Conservation (phyloP, 441 rosid genomes). For the Gossypium lobatum region DNA sequence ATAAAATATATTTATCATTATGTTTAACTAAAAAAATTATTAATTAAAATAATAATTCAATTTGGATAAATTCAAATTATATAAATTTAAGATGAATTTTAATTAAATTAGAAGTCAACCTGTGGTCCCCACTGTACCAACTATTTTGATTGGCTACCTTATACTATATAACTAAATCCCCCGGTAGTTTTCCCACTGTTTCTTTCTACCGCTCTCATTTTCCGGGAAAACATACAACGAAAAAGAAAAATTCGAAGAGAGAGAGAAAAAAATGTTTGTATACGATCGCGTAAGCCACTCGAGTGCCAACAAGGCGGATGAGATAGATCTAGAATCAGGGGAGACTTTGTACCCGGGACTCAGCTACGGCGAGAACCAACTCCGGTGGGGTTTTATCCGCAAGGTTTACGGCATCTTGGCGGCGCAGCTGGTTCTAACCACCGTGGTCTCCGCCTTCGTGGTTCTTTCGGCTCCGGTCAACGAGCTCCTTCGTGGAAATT, state of each 20-base stretch:
- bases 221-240: not conserved
- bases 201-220: not conserved
- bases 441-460: slow-evolving; percentile 62
- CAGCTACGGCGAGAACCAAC: slow-evolving; percentile 73
- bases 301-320: slow-evolving; percentile 33
- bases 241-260: not conserved
- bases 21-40: too few species aligned
- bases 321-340: slow-evolving; percentile 68
- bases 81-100: too few species aligned
- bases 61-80: too few species aligned
- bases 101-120: not conserved
- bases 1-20: too few species aligned
- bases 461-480: slow-evolving; percentile 67
- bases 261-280: slow-evolving; percentile 35
- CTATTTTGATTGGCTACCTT: not conserved
- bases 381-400: slow-evolving; percentile 90
- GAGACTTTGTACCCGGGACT: slow-evolving; percentile 73
- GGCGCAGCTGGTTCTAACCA: slow-evolving; percentile 76
- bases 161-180: not conserved
- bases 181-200: not conserved
- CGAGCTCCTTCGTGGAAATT: slow-evolving; percentile 56
- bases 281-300: slow-evolving; percentile 44
- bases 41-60: too few species aligned
- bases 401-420: slow-evolving; percentile 83
- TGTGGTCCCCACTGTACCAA: not conserved